phyloP scores from a whole-genome alignment of 2,329 filamentous ascomycete species.

The Aspergillus niger region DNA sequence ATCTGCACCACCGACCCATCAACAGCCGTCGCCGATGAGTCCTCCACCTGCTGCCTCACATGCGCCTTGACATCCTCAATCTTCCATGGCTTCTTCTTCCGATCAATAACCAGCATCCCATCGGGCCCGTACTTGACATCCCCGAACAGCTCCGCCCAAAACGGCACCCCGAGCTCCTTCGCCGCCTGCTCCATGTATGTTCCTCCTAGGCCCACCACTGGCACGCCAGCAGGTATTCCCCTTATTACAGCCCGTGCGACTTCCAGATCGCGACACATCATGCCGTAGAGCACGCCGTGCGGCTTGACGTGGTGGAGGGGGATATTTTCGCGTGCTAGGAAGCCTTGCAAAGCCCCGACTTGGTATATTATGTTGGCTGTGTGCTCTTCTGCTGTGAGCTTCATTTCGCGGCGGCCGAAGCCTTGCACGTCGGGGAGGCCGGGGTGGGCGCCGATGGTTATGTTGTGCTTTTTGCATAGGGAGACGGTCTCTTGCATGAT shows the following conservation, averaged over 20 bases:
- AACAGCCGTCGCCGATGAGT: conserved; percentile 44
- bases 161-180: conserved; percentile 55
- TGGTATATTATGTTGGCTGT: conserved; percentile 63
- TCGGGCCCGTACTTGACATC: conserved; percentile 59
- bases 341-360: conserved; percentile 62
- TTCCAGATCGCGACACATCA: conserved; percentile 56
- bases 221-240: conserved; percentile 54
- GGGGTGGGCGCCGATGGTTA: conserved; percentile 64
- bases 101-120: conserved; percentile 56
- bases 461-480: conserved; percentile 59
- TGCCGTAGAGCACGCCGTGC: conserved; percentile 62
- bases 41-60: conserved; percentile 46
- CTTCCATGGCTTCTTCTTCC: conserved; percentile 58
- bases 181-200: conserved; percentile 58
- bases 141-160: conserved; percentile 57
- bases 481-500: conserved; percentile 64
- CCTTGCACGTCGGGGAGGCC: conserved; percentile 66
- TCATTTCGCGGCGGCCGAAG: conserved; percentile 65
- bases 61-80: conserved; percentile 44
- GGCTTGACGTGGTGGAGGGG: conserved; percentile 64
- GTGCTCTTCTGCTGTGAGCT: conserved; percentile 58
- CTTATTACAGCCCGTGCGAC: conserved; percentile 56
- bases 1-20: conserved; percentile 44
- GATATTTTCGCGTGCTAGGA: conserved; percentile 59
- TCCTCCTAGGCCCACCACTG: conserved; percentile 58